Conservation (phyloP, 306 rosid genomes). For the Medicago arabica region DNA sequence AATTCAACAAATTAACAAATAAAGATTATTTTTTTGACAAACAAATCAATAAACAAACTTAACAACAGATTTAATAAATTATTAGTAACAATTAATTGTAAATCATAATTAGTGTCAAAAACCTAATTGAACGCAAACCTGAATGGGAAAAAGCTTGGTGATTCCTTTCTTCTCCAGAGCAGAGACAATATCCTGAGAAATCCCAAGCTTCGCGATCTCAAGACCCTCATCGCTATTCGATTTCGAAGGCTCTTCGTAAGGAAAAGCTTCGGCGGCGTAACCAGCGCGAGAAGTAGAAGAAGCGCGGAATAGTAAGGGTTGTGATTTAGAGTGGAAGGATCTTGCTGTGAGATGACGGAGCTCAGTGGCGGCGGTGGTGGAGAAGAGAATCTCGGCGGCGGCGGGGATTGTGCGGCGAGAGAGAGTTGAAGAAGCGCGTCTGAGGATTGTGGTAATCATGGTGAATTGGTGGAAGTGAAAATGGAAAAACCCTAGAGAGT, state of each 20-base stretch:
- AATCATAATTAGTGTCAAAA: slow-evolving; percentile 4
- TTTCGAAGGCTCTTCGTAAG: slow-evolving; percentile 51
- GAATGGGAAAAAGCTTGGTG: slow-evolving; percentile 88
- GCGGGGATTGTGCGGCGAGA: slow-evolving; percentile 59
- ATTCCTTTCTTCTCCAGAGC: slow-evolving; percentile 85
- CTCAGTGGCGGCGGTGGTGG: slow-evolving; percentile 36
- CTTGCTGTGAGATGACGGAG: slow-evolving; percentile 28
- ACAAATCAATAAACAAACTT: not conserved
- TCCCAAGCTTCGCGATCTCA: slow-evolving; percentile 78
- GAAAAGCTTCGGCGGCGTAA: slow-evolving; percentile 62
- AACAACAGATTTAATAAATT: slow-evolving; percentile 8
- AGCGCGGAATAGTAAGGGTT: slow-evolving; percentile 60
- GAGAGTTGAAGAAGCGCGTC: slow-evolving; percentile 48
- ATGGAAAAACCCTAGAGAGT: slow-evolving; percentile 25
- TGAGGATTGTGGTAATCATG: slow-evolving; percentile 55
- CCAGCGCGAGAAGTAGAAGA: slow-evolving; percentile 57
- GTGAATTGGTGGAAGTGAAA: not conserved
- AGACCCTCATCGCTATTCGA: slow-evolving; percentile 69
- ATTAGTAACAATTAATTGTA: not conserved
- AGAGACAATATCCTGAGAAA: slow-evolving; percentile 74
- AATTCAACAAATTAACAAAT: not conserved
- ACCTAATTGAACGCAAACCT: slow-evolving; percentile 51
- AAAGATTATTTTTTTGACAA: too few relatives aligned
- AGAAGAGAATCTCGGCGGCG: slow-evolving; percentile 49
- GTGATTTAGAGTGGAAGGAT: slow-evolving; percentile 56